Base-by-base conservation (phyloP, 305 asterid species). In the Fraxinus sp. region DNA sequence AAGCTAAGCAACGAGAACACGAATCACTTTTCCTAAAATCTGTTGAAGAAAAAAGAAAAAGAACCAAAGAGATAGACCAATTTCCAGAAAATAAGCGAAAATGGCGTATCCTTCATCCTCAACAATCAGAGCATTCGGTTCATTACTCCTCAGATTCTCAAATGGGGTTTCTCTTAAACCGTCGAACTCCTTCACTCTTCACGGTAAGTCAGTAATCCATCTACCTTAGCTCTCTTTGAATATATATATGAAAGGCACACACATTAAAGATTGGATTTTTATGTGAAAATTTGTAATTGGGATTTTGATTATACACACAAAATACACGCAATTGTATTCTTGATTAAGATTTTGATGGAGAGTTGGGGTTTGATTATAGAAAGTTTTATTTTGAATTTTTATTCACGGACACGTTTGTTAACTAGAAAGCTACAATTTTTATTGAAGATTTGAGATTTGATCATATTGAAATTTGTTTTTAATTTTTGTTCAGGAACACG, bases 91-190 rank as follows among this genome's bases (percentile, higher is more conserved):
- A 33, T 57, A 76, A 75, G 72, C 18, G 72, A 22, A 57, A 79
- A 89, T 86, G 91, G 87, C 83, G 86, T 83, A 86, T 26, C 75
- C 93, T 84, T 87, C 93, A 57, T 79, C 73, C 3, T 66, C 90
- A 79, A 79, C 93, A 85, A n/a, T 90, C 64, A 88, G 91, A 86
- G 91, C 85, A 81, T 82, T 91, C 46, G 91, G 97, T 81, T 89
- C 96, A 80, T 52, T 89, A 35, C 86, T 93, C 76, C 70, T 86
- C 91, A 92, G 91, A 88, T 85, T 89, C 85, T 90, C 96, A 16
- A 88, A 86, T 88, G 92, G 96, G 89, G 88, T 88, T 90, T 89
- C 86, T 88, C 90, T 84, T 87, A 89, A 89, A 88, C 89, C 92
- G 83, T 74, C 71, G 64, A 84, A 76, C 64, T 79, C 85, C 35